Evolutionary conservation across 164 flowering plant species (phyloP), one percentile per base, ranked within the genome.

Genomic region (Platanus orientalis): DNA sequence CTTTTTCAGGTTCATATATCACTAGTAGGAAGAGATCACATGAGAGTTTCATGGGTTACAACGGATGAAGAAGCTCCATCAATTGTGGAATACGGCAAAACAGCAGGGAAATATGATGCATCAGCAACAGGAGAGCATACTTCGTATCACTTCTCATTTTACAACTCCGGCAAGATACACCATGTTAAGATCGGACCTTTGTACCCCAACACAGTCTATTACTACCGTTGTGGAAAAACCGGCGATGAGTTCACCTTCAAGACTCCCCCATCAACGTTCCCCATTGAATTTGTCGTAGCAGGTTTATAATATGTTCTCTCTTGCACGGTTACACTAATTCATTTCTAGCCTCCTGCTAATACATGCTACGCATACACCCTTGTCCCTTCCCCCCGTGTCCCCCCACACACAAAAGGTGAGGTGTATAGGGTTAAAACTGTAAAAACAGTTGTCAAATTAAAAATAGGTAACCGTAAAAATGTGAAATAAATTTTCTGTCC

Each of bases 1-100:
- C n/a, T n/a, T n/a, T n/a, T n/a, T n/a, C 61, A 90, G 97, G 93
- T 89, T 10, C 97, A 85, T 57, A 67, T 87, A 44, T 87, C 97
- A 4, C 40, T 89, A n/a, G 90, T 61, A 4, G 96, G 94, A 42
- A 70, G 49, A 29, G 81, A 81, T 28, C 77, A 81, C 44, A 76
- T 82, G 80, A 80, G 86, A 58, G 71, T 92, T 13, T 69, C 94
- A 28, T 92, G 89, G 89, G 39, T 89, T 13, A 87, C 92, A 1
- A 67, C 72, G 0, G 77, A 80, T n/a, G 68, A 76, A 40, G 45
- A 51, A 3, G 77, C 34, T 1, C 60, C 62, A 1, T 84, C 97
- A 0, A 47, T 64, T 0, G 96, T 89, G 0, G 89, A 84, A 65
- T 89, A 84, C 54, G 92, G 96, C 1, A 81, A 51, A 40, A 3